Percentiles rank a stretch among this genome's conserved stretches.
Evolutionary conservation across 495 filamentous ascomycete species (phyloP).

Genomic region (Penicillium crystallinum): DNA sequence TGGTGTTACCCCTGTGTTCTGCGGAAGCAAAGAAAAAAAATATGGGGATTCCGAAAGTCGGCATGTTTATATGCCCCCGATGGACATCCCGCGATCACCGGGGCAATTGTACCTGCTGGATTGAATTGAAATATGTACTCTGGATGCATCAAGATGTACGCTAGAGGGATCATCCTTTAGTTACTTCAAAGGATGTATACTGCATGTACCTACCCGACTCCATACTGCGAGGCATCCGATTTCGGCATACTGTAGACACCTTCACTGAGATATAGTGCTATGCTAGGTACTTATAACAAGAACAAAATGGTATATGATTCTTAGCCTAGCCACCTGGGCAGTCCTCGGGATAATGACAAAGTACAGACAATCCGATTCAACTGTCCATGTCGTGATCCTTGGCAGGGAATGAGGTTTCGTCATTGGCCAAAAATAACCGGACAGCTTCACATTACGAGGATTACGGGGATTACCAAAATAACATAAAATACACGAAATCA

Average conservation of each 20-base stretch:
- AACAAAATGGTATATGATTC: not conserved
- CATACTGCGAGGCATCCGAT: not conserved
- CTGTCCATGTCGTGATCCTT: conserved; percentile 7
- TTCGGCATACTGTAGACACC: not conserved
- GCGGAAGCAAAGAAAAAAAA: not conserved
- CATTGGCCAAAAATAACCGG: conserved; percentile 4
- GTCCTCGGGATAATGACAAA: not conserved
- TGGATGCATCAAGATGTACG: not conserved
- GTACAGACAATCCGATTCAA: not conserved
- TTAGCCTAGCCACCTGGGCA: not conserved
- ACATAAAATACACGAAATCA: not conserved
- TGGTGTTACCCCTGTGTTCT: not conserved
- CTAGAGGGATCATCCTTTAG: not conserved
- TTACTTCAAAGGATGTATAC: not conserved
- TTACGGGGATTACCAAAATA: not conserved
- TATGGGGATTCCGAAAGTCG: not conserved
- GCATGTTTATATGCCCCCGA: not conserved
- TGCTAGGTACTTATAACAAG: not conserved
- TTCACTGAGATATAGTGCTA: no score
- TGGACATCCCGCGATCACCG: conserved; percentile 1
- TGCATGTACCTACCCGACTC: conserved; percentile 2
- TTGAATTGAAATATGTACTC: not conserved
- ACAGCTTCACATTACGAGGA: not conserved
- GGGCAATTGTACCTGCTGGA: not conserved
- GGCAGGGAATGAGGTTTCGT: not conserved